Conservation (phyloP, 225 moss, liverwort and hornwort genomes). For the Neckera pumila region DNA sequence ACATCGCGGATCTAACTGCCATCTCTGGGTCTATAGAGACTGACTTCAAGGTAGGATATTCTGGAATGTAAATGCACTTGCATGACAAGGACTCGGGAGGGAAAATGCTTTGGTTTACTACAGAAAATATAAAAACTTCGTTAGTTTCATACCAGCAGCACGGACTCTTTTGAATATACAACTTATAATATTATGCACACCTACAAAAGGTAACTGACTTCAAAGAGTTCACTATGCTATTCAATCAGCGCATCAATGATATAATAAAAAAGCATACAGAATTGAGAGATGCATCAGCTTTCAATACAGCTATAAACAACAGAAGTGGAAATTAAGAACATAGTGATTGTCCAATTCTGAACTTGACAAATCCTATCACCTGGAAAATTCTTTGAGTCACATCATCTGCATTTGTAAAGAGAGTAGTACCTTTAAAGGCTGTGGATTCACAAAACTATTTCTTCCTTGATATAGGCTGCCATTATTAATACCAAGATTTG, state of each 20-base stretch:
- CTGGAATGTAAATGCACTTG: not conserved
- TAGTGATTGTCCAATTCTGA: not conserved
- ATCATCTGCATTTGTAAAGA: not conserved
- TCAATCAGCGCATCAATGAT: not conserved
- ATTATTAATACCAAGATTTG: conserved; percentile 19
- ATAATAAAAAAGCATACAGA: not conserved
- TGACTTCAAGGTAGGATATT: not conserved
- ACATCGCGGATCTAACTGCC: not conserved
- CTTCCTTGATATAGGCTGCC: conserved; percentile 22
- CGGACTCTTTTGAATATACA: not conserved
- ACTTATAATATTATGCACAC: not conserved
- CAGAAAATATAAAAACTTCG: not conserved
- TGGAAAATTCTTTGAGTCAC: not conserved
- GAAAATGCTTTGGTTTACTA: not conserved
- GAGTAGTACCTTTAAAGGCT: conserved; percentile 27
- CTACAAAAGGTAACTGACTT: not conserved
- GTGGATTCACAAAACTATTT: conserved; percentile 22
- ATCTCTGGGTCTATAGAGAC: not conserved
- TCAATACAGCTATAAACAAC: not conserved
- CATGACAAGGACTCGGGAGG: not conserved
- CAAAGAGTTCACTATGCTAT: not conserved
- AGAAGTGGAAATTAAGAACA: not conserved
- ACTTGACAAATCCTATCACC: not conserved
- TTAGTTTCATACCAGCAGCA: not conserved
- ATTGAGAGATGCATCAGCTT: not conserved